phyloP scores from a whole-genome alignment of 2,329 filamentous ascomycete genomes.

The Colletotrichum phormii region DNA sequence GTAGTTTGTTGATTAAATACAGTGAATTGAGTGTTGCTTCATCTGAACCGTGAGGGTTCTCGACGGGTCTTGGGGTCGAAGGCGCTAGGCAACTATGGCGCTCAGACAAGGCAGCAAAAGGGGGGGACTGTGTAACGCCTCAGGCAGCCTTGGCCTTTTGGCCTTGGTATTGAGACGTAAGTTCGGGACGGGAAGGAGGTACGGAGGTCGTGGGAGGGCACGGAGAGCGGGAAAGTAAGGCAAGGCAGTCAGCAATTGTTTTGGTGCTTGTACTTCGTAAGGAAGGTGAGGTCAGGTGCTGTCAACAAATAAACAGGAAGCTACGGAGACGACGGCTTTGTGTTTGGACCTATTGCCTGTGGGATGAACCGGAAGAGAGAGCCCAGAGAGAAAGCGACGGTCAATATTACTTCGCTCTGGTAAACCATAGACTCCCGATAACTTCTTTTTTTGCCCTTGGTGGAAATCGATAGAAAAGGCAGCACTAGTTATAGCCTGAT shows the following conservation, averaged over 20 bases:
- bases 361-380: background rate
- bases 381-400: background rate
- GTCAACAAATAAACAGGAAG: conserved; percentile 18
- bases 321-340: background rate
- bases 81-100: conserved; percentile 33
- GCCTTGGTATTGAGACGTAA: background rate
- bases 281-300: background rate
- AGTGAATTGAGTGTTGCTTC: background rate
- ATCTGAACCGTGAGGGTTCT: conserved; percentile 20
- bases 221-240: conserved; percentile 10
- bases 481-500: background rate
- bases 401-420: background rate
- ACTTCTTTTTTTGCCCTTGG: background rate
- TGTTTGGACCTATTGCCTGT: background rate
- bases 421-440: background rate
- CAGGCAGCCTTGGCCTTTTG: conserved; percentile 15
- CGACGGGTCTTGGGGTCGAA: conserved; percentile 2
- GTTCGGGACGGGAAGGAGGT: background rate
- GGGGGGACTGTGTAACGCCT: conserved; percentile 1
- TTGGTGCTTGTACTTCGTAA: background rate
- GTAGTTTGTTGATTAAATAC: conserved; percentile 25
- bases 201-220: background rate
- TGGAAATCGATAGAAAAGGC: background rate
- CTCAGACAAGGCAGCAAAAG: conserved; percentile 19
- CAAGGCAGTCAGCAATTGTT: background rate